Percentiles rank a stretch among this genome's conserved stretches.
These are phyloP conservation scores for Candida boidinii DNA, from an alignment of 805 yeast species.

Conservation along the genomic window DNA sequence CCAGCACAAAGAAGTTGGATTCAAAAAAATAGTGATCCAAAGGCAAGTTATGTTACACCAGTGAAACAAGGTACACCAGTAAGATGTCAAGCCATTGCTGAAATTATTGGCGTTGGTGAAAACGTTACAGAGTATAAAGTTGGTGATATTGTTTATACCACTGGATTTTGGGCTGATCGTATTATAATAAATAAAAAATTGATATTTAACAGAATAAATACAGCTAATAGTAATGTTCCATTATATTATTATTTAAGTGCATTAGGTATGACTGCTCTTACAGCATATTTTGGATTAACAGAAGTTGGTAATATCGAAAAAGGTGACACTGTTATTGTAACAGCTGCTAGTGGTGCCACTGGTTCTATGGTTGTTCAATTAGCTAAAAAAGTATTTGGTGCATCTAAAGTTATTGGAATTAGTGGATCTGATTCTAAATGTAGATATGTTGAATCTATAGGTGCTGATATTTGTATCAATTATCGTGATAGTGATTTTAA, in stretches of 20 bases:
- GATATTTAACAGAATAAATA: slow-evolving; percentile 24
- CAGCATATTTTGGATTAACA: slow-evolving; percentile 50
- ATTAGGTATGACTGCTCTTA: slow-evolving; percentile 50
- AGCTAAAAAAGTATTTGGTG: slow-evolving; percentile 43
- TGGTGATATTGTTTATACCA: slow-evolving; percentile 36
- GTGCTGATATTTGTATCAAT: slow-evolving; percentile 45
- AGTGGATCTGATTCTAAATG: slow-evolving; percentile 54
- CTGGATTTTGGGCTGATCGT: slow-evolving; percentile 41
- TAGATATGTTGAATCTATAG: slow-evolving; percentile 42
- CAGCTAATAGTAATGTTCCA: slow-evolving; percentile 19
- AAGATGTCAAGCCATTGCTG: slow-evolving; percentile 36
- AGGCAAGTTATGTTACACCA: slow-evolving; percentile 28
- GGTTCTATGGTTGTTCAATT: slow-evolving; percentile 52
- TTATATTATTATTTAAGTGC: slow-evolving; percentile 37
- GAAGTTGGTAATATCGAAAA: slow-evolving; percentile 38
- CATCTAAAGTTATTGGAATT: slow-evolving; percentile 49
- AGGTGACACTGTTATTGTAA: slow-evolving; percentile 40
- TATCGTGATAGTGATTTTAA: slow-evolving; percentile 36
- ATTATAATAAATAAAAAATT: slow-evolving; percentile 22
- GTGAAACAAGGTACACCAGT: slow-evolving; percentile 36
- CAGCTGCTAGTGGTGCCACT: slow-evolving; percentile 74
- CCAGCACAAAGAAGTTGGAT: slow-evolving; percentile 60
- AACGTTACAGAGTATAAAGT: slow-evolving; percentile 21
- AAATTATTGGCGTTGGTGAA: slow-evolving; percentile 39
- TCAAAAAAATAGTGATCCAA: slow-evolving; percentile 23